Evolutionary conservation across 192 early-diverging fungal genomes (phyloP).

Genomic region (Geranomyces variabilis): DNA sequence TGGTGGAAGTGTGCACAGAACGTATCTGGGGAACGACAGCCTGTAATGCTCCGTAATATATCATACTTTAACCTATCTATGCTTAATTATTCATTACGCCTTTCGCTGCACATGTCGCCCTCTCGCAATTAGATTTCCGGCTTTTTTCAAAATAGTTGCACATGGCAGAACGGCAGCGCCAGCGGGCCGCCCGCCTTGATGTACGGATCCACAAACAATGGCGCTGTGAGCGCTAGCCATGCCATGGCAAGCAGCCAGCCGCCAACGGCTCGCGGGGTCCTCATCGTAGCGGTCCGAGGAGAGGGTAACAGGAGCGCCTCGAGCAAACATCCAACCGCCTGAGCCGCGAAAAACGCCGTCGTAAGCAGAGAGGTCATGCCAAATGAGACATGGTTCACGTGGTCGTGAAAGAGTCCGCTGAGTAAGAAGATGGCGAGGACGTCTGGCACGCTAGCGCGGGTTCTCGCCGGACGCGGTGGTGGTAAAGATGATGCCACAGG

Average conservation of each 20-base stretch:
- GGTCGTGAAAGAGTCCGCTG: constrained; percentile 27
- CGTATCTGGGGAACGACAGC: too few species aligned
- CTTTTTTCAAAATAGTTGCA: too few species aligned
- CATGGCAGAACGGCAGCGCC: neutral
- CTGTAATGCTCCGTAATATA: too few species aligned
- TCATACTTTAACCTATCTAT: too few species aligned
- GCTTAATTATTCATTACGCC: too few species aligned
- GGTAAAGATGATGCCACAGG: neutral
- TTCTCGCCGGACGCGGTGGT: neutral
- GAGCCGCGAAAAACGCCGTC: constrained; percentile 10
- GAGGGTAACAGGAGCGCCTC: neutral
- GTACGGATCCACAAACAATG: constrained; percentile 2
- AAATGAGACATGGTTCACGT: constrained; percentile 13
- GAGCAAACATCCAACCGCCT: neutral
- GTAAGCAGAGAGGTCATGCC: neutral
- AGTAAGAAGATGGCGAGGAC: constrained; percentile 14
- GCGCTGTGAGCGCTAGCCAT: neutral
- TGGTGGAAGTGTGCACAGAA: too few species aligned
- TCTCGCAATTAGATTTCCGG: too few species aligned
- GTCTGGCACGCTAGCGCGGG: neutral
- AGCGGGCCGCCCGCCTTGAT: neutral
- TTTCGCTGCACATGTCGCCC: too few species aligned
- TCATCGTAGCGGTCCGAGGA: too few species aligned
- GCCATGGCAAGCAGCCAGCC: constrained; percentile 1
- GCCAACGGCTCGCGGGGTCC: neutral